Evolutionary conservation across 306 rosid species (phyloP).

Genomic region (Dicorynia guianensis): DNA sequence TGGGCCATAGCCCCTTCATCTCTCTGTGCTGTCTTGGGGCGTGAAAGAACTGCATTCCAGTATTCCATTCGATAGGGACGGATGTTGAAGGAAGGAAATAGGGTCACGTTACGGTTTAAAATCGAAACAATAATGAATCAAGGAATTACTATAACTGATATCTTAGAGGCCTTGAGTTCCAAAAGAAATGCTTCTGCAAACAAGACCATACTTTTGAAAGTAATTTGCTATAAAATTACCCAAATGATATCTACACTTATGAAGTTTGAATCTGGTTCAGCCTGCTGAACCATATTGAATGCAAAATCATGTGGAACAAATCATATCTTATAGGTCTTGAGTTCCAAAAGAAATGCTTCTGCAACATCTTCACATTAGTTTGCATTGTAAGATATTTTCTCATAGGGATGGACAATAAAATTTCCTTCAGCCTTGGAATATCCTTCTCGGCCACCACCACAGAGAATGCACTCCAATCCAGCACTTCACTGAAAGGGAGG

Average conservation of each 20-base stretch:
- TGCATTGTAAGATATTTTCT: slow-evolving; percentile 78
- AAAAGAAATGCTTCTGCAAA: no score
- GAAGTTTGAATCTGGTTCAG: slow-evolving; percentile 61
- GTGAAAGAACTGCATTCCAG: no score
- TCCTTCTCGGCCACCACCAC: slow-evolving; percentile 91
- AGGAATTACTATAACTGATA: no score
- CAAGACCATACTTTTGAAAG: slow-evolving; percentile 2
- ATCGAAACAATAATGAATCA: no score
- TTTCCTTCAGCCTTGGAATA: slow-evolving; percentile 84
- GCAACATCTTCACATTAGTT: slow-evolving; percentile 91
- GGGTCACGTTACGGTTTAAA: no score
- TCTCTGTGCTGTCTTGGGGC: no score
- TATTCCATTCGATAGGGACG: no score
- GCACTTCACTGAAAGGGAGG: slow-evolving; percentile 84
- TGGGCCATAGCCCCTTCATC: no score
- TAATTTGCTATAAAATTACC: slow-evolving; percentile 11
- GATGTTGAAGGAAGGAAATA: no score
- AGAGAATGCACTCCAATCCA: slow-evolving; percentile 86
- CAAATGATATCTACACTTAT: slow-evolving; percentile 26
- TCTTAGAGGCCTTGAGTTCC: no score
- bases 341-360: slow-evolving; percentile 96
- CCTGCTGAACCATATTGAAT: slow-evolving; percentile 89
- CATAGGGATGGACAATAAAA: slow-evolving; percentile 80
- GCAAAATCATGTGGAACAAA: slow-evolving; percentile 94
- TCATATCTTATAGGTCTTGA: slow-evolving; percentile 77